A percentile compares a stretch with the other conserved stretches of the same genome.
Evolutionary conservation across 163 green algal genomes (phyloP).

Genomic region (Coccomyxa subellipsoidea): DNA sequence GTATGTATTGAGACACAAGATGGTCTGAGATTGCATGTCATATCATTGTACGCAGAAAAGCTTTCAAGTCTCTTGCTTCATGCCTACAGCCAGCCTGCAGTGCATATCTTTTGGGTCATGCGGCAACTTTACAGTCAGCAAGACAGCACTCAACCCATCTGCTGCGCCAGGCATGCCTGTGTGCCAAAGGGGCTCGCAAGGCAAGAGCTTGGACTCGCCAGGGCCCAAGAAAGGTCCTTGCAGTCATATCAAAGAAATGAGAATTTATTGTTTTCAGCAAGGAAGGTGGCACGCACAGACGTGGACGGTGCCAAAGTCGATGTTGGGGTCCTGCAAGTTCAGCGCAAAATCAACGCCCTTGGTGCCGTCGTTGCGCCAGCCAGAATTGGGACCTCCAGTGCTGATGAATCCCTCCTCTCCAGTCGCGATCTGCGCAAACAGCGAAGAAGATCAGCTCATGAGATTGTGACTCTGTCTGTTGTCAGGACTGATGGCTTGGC

Average conservation of each 20-base stretch:
- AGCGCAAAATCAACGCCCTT: not conserved
- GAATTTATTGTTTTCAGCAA: not conserved
- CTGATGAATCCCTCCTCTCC: not conserved
- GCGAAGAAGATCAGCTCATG: not conserved
- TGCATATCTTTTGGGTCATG: too few species aligned
- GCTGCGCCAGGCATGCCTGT: too few species aligned
- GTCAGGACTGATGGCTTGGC: too few species aligned
- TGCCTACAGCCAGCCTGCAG: too few species aligned
- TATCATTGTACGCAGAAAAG: too few species aligned
- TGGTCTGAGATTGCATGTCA: too few species aligned
- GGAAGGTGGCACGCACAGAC: not conserved
- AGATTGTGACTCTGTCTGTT: not conserved
- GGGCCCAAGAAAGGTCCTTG: not conserved
- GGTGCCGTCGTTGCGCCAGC: not conserved
- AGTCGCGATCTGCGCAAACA: not conserved
- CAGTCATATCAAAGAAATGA: not conserved
- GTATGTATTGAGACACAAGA: too few species aligned
- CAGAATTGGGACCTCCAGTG: not conserved
- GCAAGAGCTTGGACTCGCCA: not conserved
- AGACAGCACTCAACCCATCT: too few species aligned
- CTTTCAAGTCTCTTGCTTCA: too few species aligned
- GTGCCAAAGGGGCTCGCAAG: too few species aligned
- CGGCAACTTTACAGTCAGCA: too few species aligned
- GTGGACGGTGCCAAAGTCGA: not conserved
- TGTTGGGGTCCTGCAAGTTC: constrained; percentile 1